phyloP scores from a whole-genome alignment of 352 stramenopile species.

The Globisporangium rhizosaccharum region DNA sequence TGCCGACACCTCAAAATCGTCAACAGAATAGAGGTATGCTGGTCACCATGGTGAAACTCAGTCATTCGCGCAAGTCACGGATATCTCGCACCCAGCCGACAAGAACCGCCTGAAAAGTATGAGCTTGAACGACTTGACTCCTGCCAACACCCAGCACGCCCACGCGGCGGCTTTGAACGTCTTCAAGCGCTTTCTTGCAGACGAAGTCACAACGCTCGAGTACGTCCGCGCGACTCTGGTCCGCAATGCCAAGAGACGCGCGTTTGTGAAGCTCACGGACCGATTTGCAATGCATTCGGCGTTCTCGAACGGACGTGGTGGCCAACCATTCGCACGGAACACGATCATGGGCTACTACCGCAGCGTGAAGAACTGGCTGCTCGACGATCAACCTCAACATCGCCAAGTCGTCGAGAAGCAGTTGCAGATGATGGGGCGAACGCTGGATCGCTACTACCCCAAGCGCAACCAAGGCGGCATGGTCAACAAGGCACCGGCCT shows the following conservation, averaged over 20 bases:
- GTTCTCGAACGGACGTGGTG: background rate
- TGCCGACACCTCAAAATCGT: too few species aligned
- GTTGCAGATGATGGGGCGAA: background rate
- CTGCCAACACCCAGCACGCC: background rate
- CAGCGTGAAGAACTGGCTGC: constrained; percentile 1
- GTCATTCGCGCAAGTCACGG: background rate
- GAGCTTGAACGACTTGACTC: background rate
- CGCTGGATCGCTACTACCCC: constrained; percentile 6
- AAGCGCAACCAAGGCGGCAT: constrained; percentile 14
- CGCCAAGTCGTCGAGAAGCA: background rate
- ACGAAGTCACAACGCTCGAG: background rate
- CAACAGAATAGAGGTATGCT: too few species aligned
- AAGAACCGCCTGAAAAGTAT: background rate
- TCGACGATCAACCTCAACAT: constrained; percentile 1
- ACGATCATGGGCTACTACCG: constrained; percentile 1
- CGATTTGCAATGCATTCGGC: constrained; percentile 2
- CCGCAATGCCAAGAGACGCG: background rate
- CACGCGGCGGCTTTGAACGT: background rate
- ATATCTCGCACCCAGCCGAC: constrained; percentile 1
- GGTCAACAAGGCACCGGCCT: constrained; percentile 30
- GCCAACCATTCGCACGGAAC: background rate
- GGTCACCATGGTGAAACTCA: too few species aligned
- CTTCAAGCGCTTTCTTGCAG: background rate
- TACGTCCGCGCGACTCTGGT: background rate
- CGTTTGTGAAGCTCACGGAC: background rate